Conservation (phyloP, 257 asterid species). For the Striga asiatica region DNA sequence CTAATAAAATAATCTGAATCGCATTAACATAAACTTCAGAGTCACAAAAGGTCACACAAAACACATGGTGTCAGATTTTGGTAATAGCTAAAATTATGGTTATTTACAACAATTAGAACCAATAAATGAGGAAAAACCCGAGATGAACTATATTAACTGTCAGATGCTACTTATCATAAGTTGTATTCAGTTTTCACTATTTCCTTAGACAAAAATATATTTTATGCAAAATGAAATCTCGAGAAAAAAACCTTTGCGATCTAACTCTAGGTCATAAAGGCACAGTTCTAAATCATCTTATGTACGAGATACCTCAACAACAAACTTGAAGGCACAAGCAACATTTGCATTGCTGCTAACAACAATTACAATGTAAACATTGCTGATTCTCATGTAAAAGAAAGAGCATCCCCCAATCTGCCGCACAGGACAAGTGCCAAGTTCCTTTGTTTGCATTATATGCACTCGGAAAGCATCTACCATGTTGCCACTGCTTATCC, state of each 20-base stretch:
- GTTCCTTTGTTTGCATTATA: slow-evolving; percentile 99
- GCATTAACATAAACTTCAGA: slow-evolving; percentile 9
- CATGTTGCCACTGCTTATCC: slow-evolving; percentile 79
- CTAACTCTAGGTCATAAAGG: slow-evolving; percentile 6
- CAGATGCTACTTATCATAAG: background rate
- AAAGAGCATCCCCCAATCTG: slow-evolving; percentile 99
- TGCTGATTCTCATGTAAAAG: slow-evolving; percentile 96
- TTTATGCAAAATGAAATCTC: background rate
- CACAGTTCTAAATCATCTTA: slow-evolving; percentile 3
- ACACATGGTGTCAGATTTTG: background rate
- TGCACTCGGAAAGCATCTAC: slow-evolving; percentile 97
- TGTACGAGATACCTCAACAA: slow-evolving; percentile 71
- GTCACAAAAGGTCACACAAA: slow-evolving; percentile 11
- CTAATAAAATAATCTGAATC: background rate
- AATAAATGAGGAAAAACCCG: background rate
- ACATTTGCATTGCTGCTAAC: slow-evolving; percentile 99
- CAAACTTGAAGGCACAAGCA: slow-evolving; percentile 97
- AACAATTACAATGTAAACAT: slow-evolving; percentile 95
- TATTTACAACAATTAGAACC: slow-evolving; percentile 9
- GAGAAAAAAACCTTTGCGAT: slow-evolving; percentile 6
- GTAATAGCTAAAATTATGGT: background rate
- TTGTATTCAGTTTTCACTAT: background rate
- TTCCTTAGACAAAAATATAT: slow-evolving; percentile 3
- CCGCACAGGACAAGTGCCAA: slow-evolving; percentile 97
- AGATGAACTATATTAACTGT: background rate